Evolutionary conservation across 345 rosid species (phyloP), one percentile per base, ranked within the genome.

Genomic region (Lagerstroemia speciosa): DNA sequence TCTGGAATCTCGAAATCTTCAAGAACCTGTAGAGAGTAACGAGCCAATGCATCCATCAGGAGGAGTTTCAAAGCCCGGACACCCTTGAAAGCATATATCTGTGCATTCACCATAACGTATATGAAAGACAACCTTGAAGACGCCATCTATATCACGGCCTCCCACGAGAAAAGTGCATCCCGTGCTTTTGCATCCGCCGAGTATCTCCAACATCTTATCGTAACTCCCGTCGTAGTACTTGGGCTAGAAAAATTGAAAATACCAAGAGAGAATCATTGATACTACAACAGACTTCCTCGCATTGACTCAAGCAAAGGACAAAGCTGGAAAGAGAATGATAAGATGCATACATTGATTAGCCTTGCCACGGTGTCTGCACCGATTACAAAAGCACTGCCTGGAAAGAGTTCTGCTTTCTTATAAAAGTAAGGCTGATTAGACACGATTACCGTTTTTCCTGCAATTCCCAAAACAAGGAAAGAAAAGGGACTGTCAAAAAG

Each of bases 401-500:
- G 97, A 70, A 94, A 94, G 69, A 94, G 84, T 65, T 89, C 95
- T 46, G 95, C 95, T 83, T 91, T 94, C 88, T 87, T 94, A 77
- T 94, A 89, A 70, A 91, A 94, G 71, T 76, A 91, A 65, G 97
- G 99, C 84, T 94, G 97, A 77, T 84, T 91, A 75, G 99, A 94
- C 78, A 94, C 71, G 75, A 94, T 94, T 55, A 94, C 78, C 0
- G 90, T 76, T 81, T 83, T 89, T 77, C 97, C 99, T 91, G 91
- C 78, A 76, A 69, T 58, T 65, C 8, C 29, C 20, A 20, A 20
- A 22, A 27, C 1, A 10, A 27, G 15, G 31, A 11, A 36, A 50
- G 32, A 30, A n/a, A 66, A 53, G 20, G 16, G 27, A 46, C 17
- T 22, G 50, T 53, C 73, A 30, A 29, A 15, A 64, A 55, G 61